These are phyloP conservation scores for Straminergon stramineum DNA, from an alignment of 225 moss, liverwort and hornwort genomes.

Conservation along the genomic window DNA sequence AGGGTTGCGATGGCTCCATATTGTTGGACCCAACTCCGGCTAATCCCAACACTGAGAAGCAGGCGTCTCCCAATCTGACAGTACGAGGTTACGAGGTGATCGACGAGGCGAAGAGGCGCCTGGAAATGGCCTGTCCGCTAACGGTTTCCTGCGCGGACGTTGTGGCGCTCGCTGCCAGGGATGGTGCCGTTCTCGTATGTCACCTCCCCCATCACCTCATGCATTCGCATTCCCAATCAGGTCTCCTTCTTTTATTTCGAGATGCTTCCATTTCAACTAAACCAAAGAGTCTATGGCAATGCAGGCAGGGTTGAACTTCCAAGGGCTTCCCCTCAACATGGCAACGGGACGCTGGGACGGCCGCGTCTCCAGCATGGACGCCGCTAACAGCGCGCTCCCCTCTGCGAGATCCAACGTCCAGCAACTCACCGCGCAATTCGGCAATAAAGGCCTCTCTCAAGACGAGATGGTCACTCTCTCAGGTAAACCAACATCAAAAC, in stretches of 20 bases:
- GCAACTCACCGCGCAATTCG: slow-evolving; percentile 30
- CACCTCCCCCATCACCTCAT: not conserved
- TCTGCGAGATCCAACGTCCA: slow-evolving; percentile 20
- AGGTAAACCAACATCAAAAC: not conserved
- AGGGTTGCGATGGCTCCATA: slow-evolving; percentile 92
- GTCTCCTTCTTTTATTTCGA: not conserved
- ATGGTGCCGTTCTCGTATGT: slow-evolving; percentile 51
- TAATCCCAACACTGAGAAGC: slow-evolving; percentile 53
- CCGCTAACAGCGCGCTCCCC: slow-evolving; percentile 24
- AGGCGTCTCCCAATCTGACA: slow-evolving; percentile 54
- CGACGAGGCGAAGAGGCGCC: slow-evolving; percentile 47
- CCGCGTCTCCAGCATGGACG: slow-evolving; percentile 18
- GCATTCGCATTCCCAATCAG: not conserved
- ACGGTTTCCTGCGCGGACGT: slow-evolving; percentile 82
- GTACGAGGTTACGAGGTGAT: slow-evolving; percentile 83
- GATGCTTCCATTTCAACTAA: not conserved
- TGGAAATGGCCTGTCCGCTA: slow-evolving; percentile 58
- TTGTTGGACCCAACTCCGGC: slow-evolving; percentile 27
- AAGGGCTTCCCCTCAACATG: slow-evolving; percentile 30
- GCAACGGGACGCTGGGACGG: slow-evolving; percentile 71
- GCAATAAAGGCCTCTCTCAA: slow-evolving; percentile 35
- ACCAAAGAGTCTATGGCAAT: not conserved
- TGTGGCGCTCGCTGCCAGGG: slow-evolving; percentile 68
- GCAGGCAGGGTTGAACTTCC: slow-evolving; percentile 44
- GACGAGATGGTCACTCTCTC: slow-evolving; percentile 65